phyloP scores from a whole-genome alignment of 148 eudicot genomes.

The Arctostaphylos glauca region DNA sequence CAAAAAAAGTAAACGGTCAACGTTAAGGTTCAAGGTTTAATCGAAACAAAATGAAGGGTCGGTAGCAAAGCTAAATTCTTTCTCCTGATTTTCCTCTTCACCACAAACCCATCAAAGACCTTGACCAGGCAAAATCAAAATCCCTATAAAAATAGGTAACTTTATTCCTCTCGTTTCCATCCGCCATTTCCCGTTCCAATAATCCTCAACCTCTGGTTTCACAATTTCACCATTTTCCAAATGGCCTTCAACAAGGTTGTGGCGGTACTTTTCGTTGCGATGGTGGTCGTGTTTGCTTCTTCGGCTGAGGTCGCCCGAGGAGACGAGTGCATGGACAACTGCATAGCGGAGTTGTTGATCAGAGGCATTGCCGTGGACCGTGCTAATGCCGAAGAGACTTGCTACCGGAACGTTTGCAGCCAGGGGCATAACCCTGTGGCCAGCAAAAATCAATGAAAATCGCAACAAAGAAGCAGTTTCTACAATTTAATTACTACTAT shows the following conservation, averaged over 20 bases:
- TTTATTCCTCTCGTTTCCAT: neutral
- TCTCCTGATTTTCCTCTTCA: neutral
- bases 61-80: neutral
- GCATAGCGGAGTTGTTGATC: neutral
- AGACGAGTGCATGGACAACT: neutral
- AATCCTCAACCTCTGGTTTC: neutral
- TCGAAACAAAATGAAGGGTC: too few relatives aligned
- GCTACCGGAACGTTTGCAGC: neutral
- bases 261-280: neutral
- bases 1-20: too few relatives aligned
- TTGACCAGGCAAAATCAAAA: neutral
- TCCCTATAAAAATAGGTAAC: neutral
- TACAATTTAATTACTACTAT: neutral
- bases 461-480: neutral
- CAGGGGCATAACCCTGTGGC: neutral
- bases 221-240: neutral
- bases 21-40: too few relatives aligned
- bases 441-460: neutral
- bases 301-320: neutral
- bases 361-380: neutral
- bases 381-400: neutral
- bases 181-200: neutral
- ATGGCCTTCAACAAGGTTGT: neutral
- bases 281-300: neutral
- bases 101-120: slow-evolving; percentile 7